phyloP scores from a whole-genome alignment of 1,139 yeast genomes.

The Taphrina communis region DNA sequence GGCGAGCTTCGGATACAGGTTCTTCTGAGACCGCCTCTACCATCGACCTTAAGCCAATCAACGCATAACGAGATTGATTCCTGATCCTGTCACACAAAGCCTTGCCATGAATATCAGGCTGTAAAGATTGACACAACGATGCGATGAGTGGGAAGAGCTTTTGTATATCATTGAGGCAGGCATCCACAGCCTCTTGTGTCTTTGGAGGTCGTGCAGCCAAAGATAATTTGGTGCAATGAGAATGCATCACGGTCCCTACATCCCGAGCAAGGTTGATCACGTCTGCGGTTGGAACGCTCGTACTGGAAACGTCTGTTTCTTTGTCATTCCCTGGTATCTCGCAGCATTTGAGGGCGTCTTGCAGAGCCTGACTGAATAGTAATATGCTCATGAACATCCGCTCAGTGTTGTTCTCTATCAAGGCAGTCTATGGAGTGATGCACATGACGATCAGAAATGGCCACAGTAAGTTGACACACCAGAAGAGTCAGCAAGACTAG shows the following conservation, averaged over 20 bases:
- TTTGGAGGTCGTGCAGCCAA: slow-evolving; percentile 35
- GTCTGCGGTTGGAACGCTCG: neutral
- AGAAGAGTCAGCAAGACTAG: too few species aligned
- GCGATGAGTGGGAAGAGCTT: slow-evolving; percentile 28
- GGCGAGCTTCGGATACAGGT: slow-evolving; percentile 16
- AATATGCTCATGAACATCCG: neutral
- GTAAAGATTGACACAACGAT: slow-evolving; percentile 12
- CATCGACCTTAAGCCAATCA: slow-evolving; percentile 28
- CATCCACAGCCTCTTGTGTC: slow-evolving; percentile 22
- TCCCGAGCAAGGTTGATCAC: slow-evolving; percentile 13
- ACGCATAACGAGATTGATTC: slow-evolving; percentile 18
- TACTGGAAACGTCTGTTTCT: too few species aligned
- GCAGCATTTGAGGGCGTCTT: slow-evolving; percentile 9
- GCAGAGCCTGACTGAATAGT: neutral
- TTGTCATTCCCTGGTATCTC: neutral
- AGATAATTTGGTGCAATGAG: slow-evolving; percentile 36
- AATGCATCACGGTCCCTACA: slow-evolving; percentile 24
- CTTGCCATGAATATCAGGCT: slow-evolving; percentile 3
- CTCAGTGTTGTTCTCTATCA: too few species aligned
- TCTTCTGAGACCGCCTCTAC: slow-evolving; percentile 20
- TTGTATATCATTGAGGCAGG: slow-evolving; percentile 18
- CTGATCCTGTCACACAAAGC: slow-evolving; percentile 28
- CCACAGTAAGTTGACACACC: too few species aligned
- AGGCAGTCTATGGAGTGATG: too few species aligned
- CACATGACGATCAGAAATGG: too few species aligned